Percentiles rank a stretch among this genome's conserved stretches.
Conservation (phyloP, 2,329 filamentous ascomycete species). For the Colletotrichum liaoningense region DNA sequence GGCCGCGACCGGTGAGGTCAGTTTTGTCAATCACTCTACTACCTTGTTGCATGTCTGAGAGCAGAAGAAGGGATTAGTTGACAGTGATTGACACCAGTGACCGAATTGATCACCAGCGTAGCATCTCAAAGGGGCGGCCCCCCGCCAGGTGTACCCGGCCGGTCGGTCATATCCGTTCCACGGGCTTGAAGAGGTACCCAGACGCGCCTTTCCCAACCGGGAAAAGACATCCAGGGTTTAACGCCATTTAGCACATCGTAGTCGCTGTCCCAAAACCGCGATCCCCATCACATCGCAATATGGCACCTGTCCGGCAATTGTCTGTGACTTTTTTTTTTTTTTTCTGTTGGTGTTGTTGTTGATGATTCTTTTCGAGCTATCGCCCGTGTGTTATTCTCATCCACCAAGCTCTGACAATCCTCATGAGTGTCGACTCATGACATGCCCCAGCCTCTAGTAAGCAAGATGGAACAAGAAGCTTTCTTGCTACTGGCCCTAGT, state of each 20-base stretch:
- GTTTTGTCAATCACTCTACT: not conserved
- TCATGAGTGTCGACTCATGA: not conserved
- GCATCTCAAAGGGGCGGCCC: not conserved
- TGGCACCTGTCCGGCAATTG: conserved; percentile 17
- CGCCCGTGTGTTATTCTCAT: not conserved
- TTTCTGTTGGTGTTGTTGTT: not conserved
- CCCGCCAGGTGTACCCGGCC: conserved; percentile 23
- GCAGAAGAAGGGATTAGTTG: not conserved
- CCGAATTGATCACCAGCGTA: not conserved
- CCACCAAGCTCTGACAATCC: not conserved
- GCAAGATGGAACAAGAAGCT: not conserved
- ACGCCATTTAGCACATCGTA: not conserved
- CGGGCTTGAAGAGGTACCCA: not conserved
- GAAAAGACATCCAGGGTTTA: not conserved
- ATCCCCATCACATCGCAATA: conserved; percentile 18
- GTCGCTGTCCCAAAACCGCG: not conserved
- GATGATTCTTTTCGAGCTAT: not conserved
- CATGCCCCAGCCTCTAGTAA: not conserved
- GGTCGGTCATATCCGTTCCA: conserved; percentile 27
- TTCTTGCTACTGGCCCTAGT: conserved; percentile 1
- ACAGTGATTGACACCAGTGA: not conserved
- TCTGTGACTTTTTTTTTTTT: conserved; percentile 2
- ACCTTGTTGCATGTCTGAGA: not conserved
- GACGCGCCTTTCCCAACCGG: not conserved
- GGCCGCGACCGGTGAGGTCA: not conserved